Conservation (phyloP, 768 basidiomycete species). For the Serendipita sp. region DNA sequence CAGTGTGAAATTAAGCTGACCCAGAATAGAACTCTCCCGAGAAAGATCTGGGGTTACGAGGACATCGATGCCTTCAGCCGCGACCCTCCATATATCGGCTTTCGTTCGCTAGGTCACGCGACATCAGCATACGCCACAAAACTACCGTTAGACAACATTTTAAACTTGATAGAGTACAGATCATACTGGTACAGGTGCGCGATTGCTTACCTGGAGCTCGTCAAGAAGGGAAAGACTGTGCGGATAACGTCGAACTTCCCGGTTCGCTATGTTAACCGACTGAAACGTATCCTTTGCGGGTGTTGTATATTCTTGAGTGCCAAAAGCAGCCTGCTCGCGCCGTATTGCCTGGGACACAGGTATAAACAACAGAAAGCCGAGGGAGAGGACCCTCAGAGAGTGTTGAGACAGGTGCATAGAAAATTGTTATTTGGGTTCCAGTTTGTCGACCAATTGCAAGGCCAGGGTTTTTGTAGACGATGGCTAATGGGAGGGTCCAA, state of each 20-base stretch:
- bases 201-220: neutral
- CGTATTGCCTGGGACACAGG: too few relatives aligned
- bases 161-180: neutral
- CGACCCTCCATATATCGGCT: neutral
- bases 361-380: too few relatives aligned
- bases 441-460: too few relatives aligned
- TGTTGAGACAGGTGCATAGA: too few relatives aligned
- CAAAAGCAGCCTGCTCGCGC: too few relatives aligned
- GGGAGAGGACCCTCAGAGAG: too few relatives aligned
- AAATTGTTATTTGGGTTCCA: too few relatives aligned
- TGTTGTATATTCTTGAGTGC: too few relatives aligned
- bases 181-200: neutral
- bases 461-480: too few relatives aligned
- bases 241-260: neutral
- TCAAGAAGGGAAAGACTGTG: neutral
- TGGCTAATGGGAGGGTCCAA: too few relatives aligned
- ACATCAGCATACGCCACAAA: slow-evolving; percentile 1
- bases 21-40: neutral
- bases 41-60: neutral
- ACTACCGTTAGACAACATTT: neutral
- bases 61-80: neutral
- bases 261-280: too few relatives aligned
- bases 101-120: neutral
- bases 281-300: too few relatives aligned
- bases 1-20: neutral